Base-by-base conservation (phyloP, 2,329 filamentous ascomycete species). In the Colletotrichum musicola region DNA sequence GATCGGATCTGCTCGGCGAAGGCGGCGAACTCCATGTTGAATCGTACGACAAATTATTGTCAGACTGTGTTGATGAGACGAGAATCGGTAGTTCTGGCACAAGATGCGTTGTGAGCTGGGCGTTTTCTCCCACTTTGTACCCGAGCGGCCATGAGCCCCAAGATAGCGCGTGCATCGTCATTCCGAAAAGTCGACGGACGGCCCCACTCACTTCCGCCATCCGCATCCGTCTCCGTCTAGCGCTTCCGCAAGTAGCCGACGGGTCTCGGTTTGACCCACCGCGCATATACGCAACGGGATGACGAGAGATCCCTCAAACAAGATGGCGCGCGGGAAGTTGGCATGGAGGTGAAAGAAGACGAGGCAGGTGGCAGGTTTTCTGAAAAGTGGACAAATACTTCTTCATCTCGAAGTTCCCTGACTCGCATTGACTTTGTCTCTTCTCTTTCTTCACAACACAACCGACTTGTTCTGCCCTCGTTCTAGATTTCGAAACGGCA, bases 1-100 rank as follows among this genome's bases (percentile, higher is more conserved):
- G 76, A 77, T 16, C 83, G 80, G 42, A 86, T 78, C 62, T 79
- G 76, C 22, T 81, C 77, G 25, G 83, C 77, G 44, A 77, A 78
- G 16, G 77, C 71, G 60, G 75, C 66, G 61, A 85, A 74, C n/a
- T 82, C 79, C 81, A 83, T 84, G 54, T 63, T 73, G 71, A 59
- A 51, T 64, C 55, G 51, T 70, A 70, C 16, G 62, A 70, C 9
- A 54, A 35, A 16, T 1, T 16, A 7, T 38, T 4, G 3, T 47
- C 13, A 49, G 49, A 12, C 25, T 22, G 44, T 22, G 25, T 44
- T 40, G 22, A 62, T 54, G 46, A 55, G 38, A 16, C 30, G 57
- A 55, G 18, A 55, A 53, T n/a, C 20, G 46, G n/a, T 7, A 62
- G 18, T 27, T 49, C 22, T 30, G 49, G 49, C 55, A 51, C 44